phyloP scores from a whole-genome alignment of 805 yeast species.

The Candida methanosorbosa region DNA sequence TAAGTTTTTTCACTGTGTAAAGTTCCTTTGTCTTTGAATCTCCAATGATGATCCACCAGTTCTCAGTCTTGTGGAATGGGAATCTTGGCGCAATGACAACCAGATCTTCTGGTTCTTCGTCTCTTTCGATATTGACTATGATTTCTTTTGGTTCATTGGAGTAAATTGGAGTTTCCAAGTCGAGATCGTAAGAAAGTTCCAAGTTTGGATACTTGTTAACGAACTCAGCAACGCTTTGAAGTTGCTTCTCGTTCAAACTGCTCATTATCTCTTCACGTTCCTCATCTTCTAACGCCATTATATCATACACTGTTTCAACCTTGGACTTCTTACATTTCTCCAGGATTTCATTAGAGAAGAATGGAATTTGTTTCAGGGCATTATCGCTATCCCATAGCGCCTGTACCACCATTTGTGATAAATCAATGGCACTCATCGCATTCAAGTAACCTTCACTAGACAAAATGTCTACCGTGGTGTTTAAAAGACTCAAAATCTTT shows the following conservation, averaged over 20 bases:
- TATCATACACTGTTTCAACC: slow-evolving; percentile 70
- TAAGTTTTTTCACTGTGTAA: slow-evolving; percentile 63
- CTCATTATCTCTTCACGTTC: slow-evolving; percentile 55
- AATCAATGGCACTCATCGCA: slow-evolving; percentile 77
- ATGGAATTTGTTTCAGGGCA: slow-evolving; percentile 77
- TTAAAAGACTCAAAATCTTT: slow-evolving; percentile 40
- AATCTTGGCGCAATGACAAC: slow-evolving; percentile 49
- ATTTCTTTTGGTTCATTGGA: slow-evolving; percentile 40
- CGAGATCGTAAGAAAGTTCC: slow-evolving; percentile 52
- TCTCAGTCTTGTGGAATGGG: slow-evolving; percentile 54
- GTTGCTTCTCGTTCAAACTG: slow-evolving; percentile 34
- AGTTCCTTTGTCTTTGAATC: slow-evolving; percentile 49
- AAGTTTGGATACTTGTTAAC: slow-evolving; percentile 86
- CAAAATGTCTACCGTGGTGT: slow-evolving; percentile 66
- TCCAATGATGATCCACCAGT: slow-evolving; percentile 89
- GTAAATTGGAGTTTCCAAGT: slow-evolving; percentile 28
- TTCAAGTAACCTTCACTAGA: slow-evolving; percentile 75
- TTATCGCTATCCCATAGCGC: slow-evolving; percentile 77
- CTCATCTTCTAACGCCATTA: slow-evolving; percentile 61
- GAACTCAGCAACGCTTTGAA: slow-evolving; percentile 71
- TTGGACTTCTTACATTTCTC: slow-evolving; percentile 43
- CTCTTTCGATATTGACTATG: slow-evolving; percentile 46
- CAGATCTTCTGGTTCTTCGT: slow-evolving; percentile 67
- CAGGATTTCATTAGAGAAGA: slow-evolving; percentile 40
- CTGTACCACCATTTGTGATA: slow-evolving; percentile 82